These are phyloP conservation scores for Ceratocystis albifundus DNA, from an alignment of 2,329 filamentous ascomycete species.

Conservation along the genomic window DNA sequence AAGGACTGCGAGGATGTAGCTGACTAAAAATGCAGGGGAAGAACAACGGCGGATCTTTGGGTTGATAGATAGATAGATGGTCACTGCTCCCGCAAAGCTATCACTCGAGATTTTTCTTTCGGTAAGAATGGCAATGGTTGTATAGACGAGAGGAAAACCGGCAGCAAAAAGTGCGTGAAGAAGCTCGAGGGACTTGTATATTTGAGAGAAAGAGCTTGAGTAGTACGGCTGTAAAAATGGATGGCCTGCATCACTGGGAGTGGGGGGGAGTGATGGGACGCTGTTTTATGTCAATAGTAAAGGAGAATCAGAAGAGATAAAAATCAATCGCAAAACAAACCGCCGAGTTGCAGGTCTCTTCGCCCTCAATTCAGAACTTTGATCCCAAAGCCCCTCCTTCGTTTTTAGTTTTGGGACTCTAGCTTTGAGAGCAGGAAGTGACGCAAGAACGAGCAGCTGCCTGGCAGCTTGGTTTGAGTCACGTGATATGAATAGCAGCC, in stretches of 20 bases:
- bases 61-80: not conserved
- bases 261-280: not conserved
- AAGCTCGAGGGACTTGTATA: conserved; percentile 4
- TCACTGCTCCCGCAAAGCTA: not conserved
- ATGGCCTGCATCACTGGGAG: conserved; percentile 2
- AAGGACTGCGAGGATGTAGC: not conserved
- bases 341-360: not conserved
- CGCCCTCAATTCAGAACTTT: not conserved
- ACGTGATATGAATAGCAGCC: not conserved
- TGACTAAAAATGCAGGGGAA: not conserved
- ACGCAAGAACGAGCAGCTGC: conserved; percentile 4
- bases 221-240: not conserved
- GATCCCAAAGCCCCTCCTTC: conserved; percentile 8
- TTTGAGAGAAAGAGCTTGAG: conserved; percentile 8
- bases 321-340: not conserved
- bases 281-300: not conserved
- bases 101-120: not conserved
- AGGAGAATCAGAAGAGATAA: not conserved
- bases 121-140: not conserved
- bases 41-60: not conserved
- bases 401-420: not conserved
- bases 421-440: not conserved
- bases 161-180: not conserved
- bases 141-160: not conserved
- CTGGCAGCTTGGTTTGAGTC: not conserved